Percentiles rank a stretch among this genome's conserved stretches.
These are phyloP conservation scores for Fusarium haematococcum DNA, from an alignment of 2,329 filamentous ascomycete species.

Conservation along the genomic window DNA sequence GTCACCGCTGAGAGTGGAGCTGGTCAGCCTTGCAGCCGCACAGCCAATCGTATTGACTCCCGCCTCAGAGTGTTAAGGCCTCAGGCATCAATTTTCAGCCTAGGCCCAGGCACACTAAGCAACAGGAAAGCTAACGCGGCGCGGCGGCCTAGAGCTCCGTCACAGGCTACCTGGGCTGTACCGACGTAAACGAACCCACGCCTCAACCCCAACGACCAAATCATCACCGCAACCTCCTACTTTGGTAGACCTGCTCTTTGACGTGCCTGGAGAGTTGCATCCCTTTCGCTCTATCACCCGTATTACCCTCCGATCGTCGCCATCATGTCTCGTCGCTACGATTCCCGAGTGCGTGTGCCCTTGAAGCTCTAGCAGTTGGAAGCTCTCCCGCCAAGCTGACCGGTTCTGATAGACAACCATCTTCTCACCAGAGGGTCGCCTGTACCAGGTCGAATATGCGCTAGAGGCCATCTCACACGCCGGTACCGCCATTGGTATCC, in stretches of 20 bases:
- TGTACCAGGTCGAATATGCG: constrained; percentile 99
- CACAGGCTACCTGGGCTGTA: constrained; percentile 35
- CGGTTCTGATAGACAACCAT: constrained; percentile 84
- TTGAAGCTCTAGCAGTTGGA: constrained; percentile 26
- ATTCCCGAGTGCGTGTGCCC: constrained; percentile 82
- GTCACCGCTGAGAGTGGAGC: not conserved
- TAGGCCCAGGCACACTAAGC: constrained; percentile 25
- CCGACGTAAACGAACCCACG: constrained; percentile 40
- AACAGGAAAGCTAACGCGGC: constrained; percentile 52
- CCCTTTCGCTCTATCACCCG: not conserved
- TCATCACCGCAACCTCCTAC: constrained; percentile 30
- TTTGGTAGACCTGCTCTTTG: constrained; percentile 13
- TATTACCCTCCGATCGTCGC: constrained; percentile 22
- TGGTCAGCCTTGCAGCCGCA: constrained; percentile 23
- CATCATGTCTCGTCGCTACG: constrained; percentile 95
- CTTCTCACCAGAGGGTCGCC: constrained; percentile 98
- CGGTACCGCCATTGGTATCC: constrained; percentile 94
- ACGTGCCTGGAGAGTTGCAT: not conserved
- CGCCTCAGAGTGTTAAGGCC: constrained; percentile 1
- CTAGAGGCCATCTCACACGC: constrained; percentile 98
- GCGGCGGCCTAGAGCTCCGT: constrained; percentile 58
- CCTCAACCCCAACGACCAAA: constrained; percentile 36
- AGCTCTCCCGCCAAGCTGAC: constrained; percentile 42
- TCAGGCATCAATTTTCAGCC: constrained; percentile 40
- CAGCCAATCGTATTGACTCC: constrained; percentile 1